Percentiles rank a stretch among this genome's conserved stretches.
phyloP scores from a whole-genome alignment of 495 filamentous ascomycete species.

The Collariella sp. region DNA sequence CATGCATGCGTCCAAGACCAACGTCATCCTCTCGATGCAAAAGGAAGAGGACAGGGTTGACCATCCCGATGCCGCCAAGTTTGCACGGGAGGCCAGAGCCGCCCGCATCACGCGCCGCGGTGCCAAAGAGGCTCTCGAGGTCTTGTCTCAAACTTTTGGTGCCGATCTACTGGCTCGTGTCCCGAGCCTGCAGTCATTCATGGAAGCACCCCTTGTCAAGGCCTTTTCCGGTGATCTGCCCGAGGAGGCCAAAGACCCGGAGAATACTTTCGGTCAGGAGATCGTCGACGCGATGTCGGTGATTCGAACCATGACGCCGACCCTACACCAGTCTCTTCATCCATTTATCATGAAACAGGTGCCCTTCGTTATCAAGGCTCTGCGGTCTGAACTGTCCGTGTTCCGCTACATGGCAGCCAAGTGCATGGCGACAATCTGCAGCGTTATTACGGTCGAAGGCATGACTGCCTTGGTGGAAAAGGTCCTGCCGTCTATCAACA shows the following conservation, averaged over 20 bases:
- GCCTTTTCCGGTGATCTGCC: constrained; percentile 70
- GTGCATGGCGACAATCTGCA: constrained; percentile 94
- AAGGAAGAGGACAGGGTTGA: constrained; percentile 97
- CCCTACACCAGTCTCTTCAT: constrained; percentile 63
- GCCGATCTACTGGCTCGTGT: constrained; percentile 64
- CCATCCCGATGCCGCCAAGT: constrained; percentile 79
- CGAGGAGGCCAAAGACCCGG: constrained; percentile 55
- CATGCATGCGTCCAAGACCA: constrained; percentile 61
- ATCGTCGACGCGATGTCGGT: constrained; percentile 91
- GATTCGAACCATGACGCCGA: constrained; percentile 80
- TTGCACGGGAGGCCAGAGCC: constrained; percentile 74
- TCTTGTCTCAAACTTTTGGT: constrained; percentile 71
- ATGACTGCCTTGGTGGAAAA: constrained; percentile 95
- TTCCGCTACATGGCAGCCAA: constrained; percentile 96
- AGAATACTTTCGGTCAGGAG: constrained; percentile 71
- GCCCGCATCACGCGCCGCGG: constrained; percentile 84
- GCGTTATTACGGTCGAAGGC: constrained; percentile 83
- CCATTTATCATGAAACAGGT: constrained; percentile 71
- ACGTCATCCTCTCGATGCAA: constrained; percentile 77
- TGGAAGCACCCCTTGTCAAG: constrained; percentile 67
- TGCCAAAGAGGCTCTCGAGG: constrained; percentile 90
- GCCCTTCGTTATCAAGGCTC: constrained; percentile 75
- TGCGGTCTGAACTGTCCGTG: constrained; percentile 79
- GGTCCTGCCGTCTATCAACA: constrained; percentile 82
- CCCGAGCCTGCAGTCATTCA: constrained; percentile 68